These are phyloP conservation scores for Russula sp. DNA, from an alignment of 768 basidiomycete species.

Conservation along the genomic window DNA sequence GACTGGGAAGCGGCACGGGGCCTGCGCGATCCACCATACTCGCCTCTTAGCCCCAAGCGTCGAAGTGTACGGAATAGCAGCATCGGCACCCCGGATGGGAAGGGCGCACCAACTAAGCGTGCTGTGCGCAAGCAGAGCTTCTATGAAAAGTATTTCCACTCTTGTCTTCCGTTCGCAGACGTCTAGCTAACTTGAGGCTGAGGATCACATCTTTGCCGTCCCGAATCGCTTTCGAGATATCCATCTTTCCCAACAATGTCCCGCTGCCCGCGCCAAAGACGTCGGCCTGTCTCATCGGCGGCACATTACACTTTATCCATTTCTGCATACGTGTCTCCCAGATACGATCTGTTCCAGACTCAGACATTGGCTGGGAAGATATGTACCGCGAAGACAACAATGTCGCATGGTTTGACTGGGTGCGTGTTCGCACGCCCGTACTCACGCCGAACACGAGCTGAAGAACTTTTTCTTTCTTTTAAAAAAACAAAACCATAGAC, in stretches of 20 bases:
- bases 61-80: conserved; percentile 37
- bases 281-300: conserved; percentile 61
- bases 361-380: conserved; percentile 74
- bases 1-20: conserved; percentile 85
- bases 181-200: conserved; percentile 14
- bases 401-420: conserved; percentile 77
- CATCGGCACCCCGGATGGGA: conserved; percentile 26
- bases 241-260: conserved; percentile 75
- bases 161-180: background rate
- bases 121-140: conserved; percentile 60
- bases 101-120: conserved; percentile 42
- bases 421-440: conserved; percentile 29
- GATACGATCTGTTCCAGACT: conserved; percentile 50
- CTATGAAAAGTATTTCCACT: conserved; percentile 47
- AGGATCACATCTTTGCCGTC: conserved; percentile 68
- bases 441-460: background rate
- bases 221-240: conserved; percentile 68
- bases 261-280: conserved; percentile 64
- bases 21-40: conserved; percentile 65
- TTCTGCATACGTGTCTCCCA: conserved; percentile 58
- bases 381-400: conserved; percentile 63
- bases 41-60: conserved; percentile 48
- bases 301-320: conserved; percentile 59
- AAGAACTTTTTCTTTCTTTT: background rate
- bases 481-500: conserved; percentile 40